These are phyloP conservation scores for Raphanus hybrid DNA, from an alignment of 441 rosid species.

Conservation along the genomic window DNA sequence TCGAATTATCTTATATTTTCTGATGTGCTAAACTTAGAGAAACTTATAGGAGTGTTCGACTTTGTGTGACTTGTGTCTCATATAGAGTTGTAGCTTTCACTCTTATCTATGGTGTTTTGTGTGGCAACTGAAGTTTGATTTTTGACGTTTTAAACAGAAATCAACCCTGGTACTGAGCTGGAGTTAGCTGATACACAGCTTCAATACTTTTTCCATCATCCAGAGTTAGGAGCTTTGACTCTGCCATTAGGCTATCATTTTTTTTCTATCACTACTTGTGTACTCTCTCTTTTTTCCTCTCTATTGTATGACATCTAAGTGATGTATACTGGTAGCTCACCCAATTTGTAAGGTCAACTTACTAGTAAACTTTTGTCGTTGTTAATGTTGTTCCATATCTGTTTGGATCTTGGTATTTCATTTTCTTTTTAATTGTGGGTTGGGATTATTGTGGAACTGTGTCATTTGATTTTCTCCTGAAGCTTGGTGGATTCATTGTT, in stretches of 20 bases:
- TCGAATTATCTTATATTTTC: neutral
- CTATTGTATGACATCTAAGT: slow-evolving; percentile 29
- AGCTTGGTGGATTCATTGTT: slow-evolving; percentile 16
- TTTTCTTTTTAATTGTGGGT: neutral
- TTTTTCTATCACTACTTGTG: slow-evolving; percentile 17
- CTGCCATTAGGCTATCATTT: slow-evolving; percentile 37
- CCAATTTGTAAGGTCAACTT: slow-evolving; percentile 1
- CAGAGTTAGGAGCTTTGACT: slow-evolving; percentile 42
- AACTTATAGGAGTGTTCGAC: slow-evolving; percentile 16
- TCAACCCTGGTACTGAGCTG: slow-evolving; percentile 40
- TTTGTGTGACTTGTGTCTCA: slow-evolving; percentile 22
- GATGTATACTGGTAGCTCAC: slow-evolving; percentile 25
- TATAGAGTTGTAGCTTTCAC: slow-evolving; percentile 19
- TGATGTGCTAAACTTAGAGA: neutral
- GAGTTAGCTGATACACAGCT: slow-evolving; percentile 46
- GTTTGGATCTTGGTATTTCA: slow-evolving; percentile 25
- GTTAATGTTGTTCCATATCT: slow-evolving; percentile 27
- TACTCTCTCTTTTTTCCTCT: slow-evolving; percentile 22
- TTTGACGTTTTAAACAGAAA: slow-evolving; percentile 41
- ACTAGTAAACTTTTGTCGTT: slow-evolving; percentile 14
- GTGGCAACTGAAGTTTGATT: slow-evolving; percentile 35
- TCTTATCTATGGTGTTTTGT: slow-evolving; percentile 15
- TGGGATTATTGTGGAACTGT: slow-evolving; percentile 18
- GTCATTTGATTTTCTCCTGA: slow-evolving; percentile 17
- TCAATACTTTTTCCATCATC: slow-evolving; percentile 42